phyloP scores from a whole-genome alignment of 2,329 filamentous ascomycete species.

The Biscogniauxia marginata region DNA sequence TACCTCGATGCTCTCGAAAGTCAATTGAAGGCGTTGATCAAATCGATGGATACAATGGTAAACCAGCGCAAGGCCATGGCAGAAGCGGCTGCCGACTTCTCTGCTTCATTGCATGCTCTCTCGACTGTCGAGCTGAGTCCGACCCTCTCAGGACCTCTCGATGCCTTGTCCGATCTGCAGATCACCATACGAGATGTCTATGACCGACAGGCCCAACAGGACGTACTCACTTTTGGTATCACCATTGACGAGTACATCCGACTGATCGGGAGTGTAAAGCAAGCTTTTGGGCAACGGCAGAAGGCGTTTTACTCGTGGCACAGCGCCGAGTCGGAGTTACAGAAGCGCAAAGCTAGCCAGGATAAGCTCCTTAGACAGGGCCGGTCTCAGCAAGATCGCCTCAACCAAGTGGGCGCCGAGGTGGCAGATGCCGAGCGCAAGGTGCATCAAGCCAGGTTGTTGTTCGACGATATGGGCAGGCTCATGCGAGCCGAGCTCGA shows the following conservation, averaged over 20 bases:
- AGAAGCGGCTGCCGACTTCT: slow-evolving; percentile 91
- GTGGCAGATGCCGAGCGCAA: slow-evolving; percentile 93
- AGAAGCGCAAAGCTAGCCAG: slow-evolving; percentile 84
- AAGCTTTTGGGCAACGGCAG: slow-evolving; percentile 86
- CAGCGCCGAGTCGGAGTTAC: slow-evolving; percentile 80
- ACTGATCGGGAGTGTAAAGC: slow-evolving; percentile 91
- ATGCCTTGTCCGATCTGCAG: slow-evolving; percentile 89
- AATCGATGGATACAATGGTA: slow-evolving; percentile 92
- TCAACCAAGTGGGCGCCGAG: slow-evolving; percentile 89
- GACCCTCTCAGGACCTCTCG: slow-evolving; percentile 81
- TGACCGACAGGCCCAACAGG: slow-evolving; percentile 94
- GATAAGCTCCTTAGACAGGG: slow-evolving; percentile 95
- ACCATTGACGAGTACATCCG: slow-evolving; percentile 98
- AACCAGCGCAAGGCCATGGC: slow-evolving; percentile 88
- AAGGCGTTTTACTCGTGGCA: slow-evolving; percentile 97
- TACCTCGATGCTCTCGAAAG: slow-evolving; percentile 93
- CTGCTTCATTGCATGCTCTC: slow-evolving; percentile 85
- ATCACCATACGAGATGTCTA: slow-evolving; percentile 93
- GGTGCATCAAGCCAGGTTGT: slow-evolving; percentile 81
- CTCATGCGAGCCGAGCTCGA: slow-evolving; percentile 90
- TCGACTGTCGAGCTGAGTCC: slow-evolving; percentile 91
- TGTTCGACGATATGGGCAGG: slow-evolving; percentile 97
- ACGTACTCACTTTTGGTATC: slow-evolving; percentile 92
- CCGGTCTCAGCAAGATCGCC: slow-evolving; percentile 90
- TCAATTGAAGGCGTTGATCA: slow-evolving; percentile 85